Conservation (phyloP, 345 rosid genomes). For the Brassica napus region Da-Ae NC_063449.1:42971001-42971500, state of each 20-base stretch:
- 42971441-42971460: neutral
- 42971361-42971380: conserved; percentile 1
- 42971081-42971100: too few relatives aligned
- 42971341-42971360: neutral
- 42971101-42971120: too few relatives aligned
- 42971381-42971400: neutral
- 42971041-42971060: neutral
- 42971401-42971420: neutral
- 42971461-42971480: neutral
- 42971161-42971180: neutral
- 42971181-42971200: neutral
- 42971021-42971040: neutral
- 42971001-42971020: neutral
- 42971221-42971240: neutral
- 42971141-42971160: neutral
- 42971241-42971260: neutral
- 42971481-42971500: neutral
- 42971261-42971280: neutral
- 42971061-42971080: too few relatives aligned
- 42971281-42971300: neutral
- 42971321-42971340: neutral
- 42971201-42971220: neutral
- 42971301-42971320: neutral
- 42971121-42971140: neutral
- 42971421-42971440: neutral